phyloP scores from a whole-genome alignment of 768 basidiomycete genomes.

The Holtermannia corniformis region DNA sequence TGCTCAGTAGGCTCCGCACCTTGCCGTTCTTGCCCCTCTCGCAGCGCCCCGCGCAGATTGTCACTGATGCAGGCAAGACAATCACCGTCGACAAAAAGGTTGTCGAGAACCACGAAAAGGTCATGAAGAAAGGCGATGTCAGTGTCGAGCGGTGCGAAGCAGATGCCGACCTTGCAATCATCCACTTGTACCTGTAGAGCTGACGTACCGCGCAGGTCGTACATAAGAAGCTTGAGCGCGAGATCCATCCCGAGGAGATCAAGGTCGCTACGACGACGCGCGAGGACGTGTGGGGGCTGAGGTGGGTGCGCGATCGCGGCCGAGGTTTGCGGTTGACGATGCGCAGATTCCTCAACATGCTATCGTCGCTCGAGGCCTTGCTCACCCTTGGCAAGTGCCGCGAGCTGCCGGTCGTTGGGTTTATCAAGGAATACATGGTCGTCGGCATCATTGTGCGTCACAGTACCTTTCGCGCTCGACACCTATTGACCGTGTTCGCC shows the following conservation, averaged over 20 bases:
- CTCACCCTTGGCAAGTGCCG: slow-evolving; percentile 47
- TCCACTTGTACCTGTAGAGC: background rate
- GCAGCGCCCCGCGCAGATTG: slow-evolving; percentile 34
- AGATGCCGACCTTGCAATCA: background rate
- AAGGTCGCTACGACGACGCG: slow-evolving; percentile 47
- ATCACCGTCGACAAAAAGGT: slow-evolving; percentile 37
- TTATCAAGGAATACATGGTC: slow-evolving; percentile 57
- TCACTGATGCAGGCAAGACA: slow-evolving; percentile 30
- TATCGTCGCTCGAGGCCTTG: slow-evolving; percentile 55
- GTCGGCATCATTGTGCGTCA: slow-evolving; percentile 57
- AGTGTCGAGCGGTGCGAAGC: slow-evolving; percentile 4
- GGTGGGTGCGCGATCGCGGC: slow-evolving; percentile 44
- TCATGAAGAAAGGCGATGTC: slow-evolving; percentile 38
- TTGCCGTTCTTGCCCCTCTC: slow-evolving; percentile 31
- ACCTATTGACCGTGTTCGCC: background rate
- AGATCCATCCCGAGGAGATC: slow-evolving; percentile 55
- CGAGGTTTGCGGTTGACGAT: too few species aligned
- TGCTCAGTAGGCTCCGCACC: slow-evolving; percentile 32
- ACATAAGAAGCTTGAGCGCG: slow-evolving; percentile 66
- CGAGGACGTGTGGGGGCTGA: slow-evolving; percentile 69
- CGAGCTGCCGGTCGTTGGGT: slow-evolving; percentile 74
- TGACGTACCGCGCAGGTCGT: slow-evolving; percentile 51
- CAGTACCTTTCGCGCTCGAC: background rate
- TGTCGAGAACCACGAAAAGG: slow-evolving; percentile 37
- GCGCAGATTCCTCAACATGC: slow-evolving; percentile 61